These are phyloP conservation scores for Wallemia ichthyophaga DNA, from an alignment of 1,284 basidiomycete species.

Conservation along the genomic window DNA sequence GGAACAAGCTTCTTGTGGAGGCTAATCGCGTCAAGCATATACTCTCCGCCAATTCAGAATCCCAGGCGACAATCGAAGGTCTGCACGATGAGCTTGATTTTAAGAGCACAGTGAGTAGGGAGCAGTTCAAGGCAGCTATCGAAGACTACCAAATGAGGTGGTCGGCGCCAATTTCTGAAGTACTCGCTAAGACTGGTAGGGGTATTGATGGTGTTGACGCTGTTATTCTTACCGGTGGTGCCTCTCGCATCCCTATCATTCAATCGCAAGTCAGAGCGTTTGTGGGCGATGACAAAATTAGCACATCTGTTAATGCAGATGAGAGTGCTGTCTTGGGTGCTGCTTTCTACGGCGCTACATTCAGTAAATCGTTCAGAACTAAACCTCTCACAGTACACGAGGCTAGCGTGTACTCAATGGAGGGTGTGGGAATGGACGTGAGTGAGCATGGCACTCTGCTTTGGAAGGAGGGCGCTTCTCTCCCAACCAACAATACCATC, in stretches of 20 bases:
- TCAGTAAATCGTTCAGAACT: constrained; percentile 77
- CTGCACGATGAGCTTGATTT: constrained; percentile 74
- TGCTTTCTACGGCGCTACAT: constrained; percentile 64
- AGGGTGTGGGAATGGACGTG: constrained; percentile 40
- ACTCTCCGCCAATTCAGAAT: constrained; percentile 69
- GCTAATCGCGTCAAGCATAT: constrained; percentile 71
- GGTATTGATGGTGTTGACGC: constrained; percentile 45
- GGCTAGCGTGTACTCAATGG: constrained; percentile 35
- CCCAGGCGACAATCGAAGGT: constrained; percentile 46
- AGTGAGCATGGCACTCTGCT: constrained; percentile 9
- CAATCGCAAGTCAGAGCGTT: neutral
- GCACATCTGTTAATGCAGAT: constrained; percentile 84
- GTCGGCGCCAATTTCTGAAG: constrained; percentile 42
- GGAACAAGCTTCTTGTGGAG: constrained; percentile 83
- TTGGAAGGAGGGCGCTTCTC: constrained; percentile 1
- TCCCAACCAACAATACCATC: neutral
- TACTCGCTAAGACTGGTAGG: constrained; percentile 36
- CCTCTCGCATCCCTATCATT: constrained; percentile 68
- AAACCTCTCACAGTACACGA: constrained; percentile 72
- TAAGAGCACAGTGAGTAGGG: constrained; percentile 39
- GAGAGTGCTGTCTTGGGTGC: constrained; percentile 86
- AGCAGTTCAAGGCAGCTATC: constrained; percentile 42
- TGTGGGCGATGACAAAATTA: constrained; percentile 26
- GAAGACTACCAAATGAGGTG: constrained; percentile 32
- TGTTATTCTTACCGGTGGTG: constrained; percentile 70